Conservation (phyloP, 2,329 filamentous ascomycete genomes). For the Ceratocystis colombiana region DNA sequence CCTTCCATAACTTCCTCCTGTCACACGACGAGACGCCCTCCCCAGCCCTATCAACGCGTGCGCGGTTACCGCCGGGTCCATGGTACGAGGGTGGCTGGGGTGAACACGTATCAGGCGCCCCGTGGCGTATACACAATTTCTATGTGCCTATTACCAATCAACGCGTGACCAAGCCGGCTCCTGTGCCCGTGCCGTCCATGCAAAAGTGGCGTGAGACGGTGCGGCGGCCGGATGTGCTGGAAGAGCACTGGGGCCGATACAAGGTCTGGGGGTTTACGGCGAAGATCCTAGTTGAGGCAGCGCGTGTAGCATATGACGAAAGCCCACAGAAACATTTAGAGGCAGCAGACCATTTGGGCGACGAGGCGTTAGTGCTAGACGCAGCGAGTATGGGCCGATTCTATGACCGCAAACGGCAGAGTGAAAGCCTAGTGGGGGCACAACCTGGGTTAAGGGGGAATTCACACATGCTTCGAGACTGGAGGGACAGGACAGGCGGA, state of each 20-base stretch:
- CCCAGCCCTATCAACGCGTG: constrained; percentile 32
- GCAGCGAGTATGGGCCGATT: constrained; percentile 39
- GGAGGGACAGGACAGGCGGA: constrained; percentile 14
- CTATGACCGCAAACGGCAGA: constrained; percentile 30
- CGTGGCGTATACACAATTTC: constrained; percentile 88
- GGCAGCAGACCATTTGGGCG: constrained; percentile 46
- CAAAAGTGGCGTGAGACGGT: constrained; percentile 35
- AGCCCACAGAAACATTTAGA: constrained; percentile 66
- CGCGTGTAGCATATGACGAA: constrained; percentile 69
- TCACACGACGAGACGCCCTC: constrained; percentile 39
- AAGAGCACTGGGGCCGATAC: constrained; percentile 48
- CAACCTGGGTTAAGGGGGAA: constrained; percentile 5
- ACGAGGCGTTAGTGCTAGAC: constrained; percentile 42
- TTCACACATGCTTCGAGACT: constrained; percentile 18
- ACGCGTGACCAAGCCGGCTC: constrained; percentile 51
- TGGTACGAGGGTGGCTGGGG: constrained; percentile 87
- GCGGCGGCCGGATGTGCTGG: constrained; percentile 30
- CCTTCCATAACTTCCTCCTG: constrained; percentile 72
- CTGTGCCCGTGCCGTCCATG: constrained; percentile 27
- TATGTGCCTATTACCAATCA: constrained; percentile 70
- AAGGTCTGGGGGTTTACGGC: constrained; percentile 95
- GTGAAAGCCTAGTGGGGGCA: not conserved
- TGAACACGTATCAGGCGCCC: constrained; percentile 56
- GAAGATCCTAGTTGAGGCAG: constrained; percentile 77
- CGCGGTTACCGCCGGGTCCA: constrained; percentile 39